Conservation (phyloP, 371 early-diverging fungal species). For the Haplosporangium sp. region DNA sequence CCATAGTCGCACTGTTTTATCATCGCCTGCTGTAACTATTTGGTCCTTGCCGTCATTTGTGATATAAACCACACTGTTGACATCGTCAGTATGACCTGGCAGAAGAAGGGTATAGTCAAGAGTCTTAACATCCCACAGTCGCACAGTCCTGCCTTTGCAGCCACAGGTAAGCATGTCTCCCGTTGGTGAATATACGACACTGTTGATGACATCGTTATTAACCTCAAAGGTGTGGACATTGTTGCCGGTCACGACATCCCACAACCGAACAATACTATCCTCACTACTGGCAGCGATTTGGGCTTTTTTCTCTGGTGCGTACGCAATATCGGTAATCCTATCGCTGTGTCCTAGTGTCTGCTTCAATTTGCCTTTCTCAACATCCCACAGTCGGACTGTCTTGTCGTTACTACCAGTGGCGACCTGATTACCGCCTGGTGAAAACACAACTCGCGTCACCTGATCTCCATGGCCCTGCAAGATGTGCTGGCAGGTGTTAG, state of each 20-base stretch:
- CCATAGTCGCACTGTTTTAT: no score
- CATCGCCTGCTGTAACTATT: no score
- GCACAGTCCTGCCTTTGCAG: not conserved
- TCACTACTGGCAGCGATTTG: not conserved
- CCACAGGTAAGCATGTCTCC: not conserved
- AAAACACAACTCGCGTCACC: not conserved
- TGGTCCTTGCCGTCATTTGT: no score
- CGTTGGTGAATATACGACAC: not conserved
- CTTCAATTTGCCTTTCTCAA: not conserved
- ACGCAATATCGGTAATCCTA: not conserved
- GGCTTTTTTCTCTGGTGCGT: not conserved
- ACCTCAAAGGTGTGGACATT: constrained; percentile 27
- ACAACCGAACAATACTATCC: constrained; percentile 3
- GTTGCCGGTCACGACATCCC: not conserved
- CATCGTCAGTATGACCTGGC: no score
- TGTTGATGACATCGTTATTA: not conserved
- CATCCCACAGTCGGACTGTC: constrained; percentile 5
- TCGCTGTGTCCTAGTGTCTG: not conserved
- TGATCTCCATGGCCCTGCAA: not conserved
- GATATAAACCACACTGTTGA: no score
- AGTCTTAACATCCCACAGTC: no score
- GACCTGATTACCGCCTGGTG: constrained; percentile 4
- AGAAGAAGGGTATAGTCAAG: no score
- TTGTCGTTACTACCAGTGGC: constrained; percentile 7
- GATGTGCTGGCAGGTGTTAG: not conserved